Base-by-base conservation (phyloP, 1,284 basidiomycete genomes). In the Pholiota adiposa region DNA sequence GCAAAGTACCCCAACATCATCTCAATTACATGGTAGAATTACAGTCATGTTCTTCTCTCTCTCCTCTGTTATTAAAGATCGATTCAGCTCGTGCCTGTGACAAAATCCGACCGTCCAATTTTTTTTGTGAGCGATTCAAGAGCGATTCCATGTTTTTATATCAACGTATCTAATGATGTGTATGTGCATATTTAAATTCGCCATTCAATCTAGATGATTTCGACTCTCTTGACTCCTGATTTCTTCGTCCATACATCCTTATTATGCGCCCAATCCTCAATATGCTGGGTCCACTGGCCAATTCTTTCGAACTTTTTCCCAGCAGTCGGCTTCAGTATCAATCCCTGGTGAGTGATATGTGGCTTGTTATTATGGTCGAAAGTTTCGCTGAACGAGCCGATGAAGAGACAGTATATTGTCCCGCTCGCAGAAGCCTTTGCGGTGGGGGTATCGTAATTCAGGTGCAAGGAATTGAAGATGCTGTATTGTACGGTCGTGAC, bases 211-310 rank as follows among this genome's bases (percentile, higher is more conserved):
- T n/a, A 62, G 19, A 58, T 29, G 9, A 62, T 58, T 11, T 56
- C 55, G 19, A 62, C 43, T 36, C 50, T 18, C 19, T 43, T 25
- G 4, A 62, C 50, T 16, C 41, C 21, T 12, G 61, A 51, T 25
- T 60, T 60, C 41, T 40, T 60, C 16, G 61, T 63, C 61, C 61
- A 60, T n/a, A 58, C 43, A 19, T 63, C 51, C 8, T 58, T 60
- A 7, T 55, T 34, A 6, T 57, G 44, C 3, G 56, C 54, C 58
- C 61, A 63, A 51, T 57, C 40, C 21, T 63, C 61, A n/a, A 63
- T 56, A 40, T 60, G 51, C 23, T 63, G 61, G 12, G 54, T 50
- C 58, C 61, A 63, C 3, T 56, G 18, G 12, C 58, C 61, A 27
- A 60, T 54, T 29, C 61, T 50, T 36, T 58, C 51, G 18, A 58